These are phyloP conservation scores for Rutidosis leptorrhynchoides DNA, from an alignment of 129 eudicot species.

Conservation along the genomic window DNA sequence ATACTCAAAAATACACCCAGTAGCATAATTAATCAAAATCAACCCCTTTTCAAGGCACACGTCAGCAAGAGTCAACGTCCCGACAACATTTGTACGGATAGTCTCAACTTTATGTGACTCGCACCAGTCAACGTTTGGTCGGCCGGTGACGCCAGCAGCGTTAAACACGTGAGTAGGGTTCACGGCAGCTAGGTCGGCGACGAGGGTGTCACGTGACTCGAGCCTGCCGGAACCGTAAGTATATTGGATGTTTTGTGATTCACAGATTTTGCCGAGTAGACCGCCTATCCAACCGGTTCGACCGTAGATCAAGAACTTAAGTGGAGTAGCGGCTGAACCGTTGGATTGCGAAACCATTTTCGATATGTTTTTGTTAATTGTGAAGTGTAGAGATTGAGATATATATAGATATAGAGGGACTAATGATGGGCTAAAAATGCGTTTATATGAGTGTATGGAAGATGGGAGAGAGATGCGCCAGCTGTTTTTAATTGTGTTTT, in stretches of 20 bases:
- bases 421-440: not conserved
- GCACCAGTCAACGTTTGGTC: conserved; percentile 83
- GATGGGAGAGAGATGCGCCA: not conserved
- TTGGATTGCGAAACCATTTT: conserved; percentile 45
- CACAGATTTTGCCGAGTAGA: conserved; percentile 51
- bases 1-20: conserved; percentile 65
- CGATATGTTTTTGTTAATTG: not conserved
- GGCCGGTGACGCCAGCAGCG: conserved; percentile 73
- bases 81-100: conserved; percentile 60
- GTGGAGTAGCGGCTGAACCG: conserved; percentile 26
- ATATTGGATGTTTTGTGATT: conserved; percentile 42
- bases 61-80: conserved; percentile 64
- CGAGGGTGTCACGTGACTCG: conserved; percentile 46
- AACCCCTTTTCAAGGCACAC: conserved; percentile 59
- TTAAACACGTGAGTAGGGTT: conserved; percentile 62
- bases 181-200: conserved; percentile 42
- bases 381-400: not conserved
- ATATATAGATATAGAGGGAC: not conserved
- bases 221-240: conserved; percentile 63
- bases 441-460: not conserved
- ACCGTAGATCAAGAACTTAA: conserved; percentile 66
- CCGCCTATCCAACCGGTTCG: conserved; percentile 35
- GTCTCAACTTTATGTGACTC: conserved; percentile 72
- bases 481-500: not conserved
- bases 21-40: conserved; percentile 58